Conservation (phyloP, 331 rosid species). For the Pyracantha coccinea region DNA sequence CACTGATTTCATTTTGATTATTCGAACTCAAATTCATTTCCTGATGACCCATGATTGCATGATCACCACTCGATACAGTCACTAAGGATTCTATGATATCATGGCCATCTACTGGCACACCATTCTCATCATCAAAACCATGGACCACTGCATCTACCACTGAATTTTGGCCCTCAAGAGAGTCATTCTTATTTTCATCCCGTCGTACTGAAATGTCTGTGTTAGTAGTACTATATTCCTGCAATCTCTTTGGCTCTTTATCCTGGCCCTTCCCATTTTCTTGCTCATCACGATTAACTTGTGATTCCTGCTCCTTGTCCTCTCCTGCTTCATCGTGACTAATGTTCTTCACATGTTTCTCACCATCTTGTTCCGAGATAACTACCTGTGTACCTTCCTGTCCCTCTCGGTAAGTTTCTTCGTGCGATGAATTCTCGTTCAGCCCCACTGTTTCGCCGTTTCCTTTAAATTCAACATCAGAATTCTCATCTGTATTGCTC, state of each 20-base stretch:
- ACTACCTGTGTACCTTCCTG: not conserved
- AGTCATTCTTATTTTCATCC: not conserved
- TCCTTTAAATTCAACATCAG: not conserved
- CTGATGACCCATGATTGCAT: not conserved
- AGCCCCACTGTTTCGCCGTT: not conserved
- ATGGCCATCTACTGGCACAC: not conserved
- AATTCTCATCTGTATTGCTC: not conserved
- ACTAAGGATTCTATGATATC: not conserved
- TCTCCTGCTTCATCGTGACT: not conserved
- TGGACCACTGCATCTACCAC: not conserved
- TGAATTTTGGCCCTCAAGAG: not conserved
- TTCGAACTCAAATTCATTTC: not conserved
- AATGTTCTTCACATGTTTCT: not conserved
- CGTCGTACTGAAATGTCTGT: not conserved
- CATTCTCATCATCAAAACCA: slow-evolving; percentile 16
- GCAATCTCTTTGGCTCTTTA: not conserved
- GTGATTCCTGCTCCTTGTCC: not conserved
- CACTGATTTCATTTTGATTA: not conserved
- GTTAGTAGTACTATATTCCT: not conserved
- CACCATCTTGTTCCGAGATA: not conserved
- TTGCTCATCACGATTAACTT: not conserved
- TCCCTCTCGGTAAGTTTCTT: not conserved
- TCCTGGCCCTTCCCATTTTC: not conserved
- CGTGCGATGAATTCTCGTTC: not conserved
- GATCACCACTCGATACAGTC: not conserved